phyloP scores from a whole-genome alignment of 192 early-diverging fungal genomes.

The Neocallimastix lanati region DNA sequence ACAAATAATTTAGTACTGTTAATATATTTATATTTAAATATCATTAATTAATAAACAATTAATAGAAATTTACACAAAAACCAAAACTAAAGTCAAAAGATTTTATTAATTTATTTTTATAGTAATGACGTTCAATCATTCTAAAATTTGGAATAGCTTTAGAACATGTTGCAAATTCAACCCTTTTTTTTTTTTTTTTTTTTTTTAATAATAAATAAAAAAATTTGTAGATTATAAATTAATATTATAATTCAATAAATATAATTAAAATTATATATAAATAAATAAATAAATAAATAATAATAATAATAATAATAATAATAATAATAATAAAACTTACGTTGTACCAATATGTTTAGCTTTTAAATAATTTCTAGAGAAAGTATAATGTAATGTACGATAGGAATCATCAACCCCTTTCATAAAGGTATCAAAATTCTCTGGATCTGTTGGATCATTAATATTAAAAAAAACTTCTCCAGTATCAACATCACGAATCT shows the following conservation, averaged over 20 bases:
- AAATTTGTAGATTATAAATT: no score
- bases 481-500: neutral
- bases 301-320: no score
- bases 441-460: neutral
- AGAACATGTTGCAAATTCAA: constrained; percentile 29
- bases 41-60: neutral
- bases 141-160: constrained; percentile 19
- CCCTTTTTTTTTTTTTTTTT: constrained; percentile 1
- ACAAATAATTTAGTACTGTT: no score
- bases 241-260: no score
- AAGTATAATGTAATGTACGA: neutral
- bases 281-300: no score
- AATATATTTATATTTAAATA: no score
- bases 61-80: constrained; percentile 17
- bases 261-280: no score
- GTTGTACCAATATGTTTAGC: neutral
- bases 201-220: no score
- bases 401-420: neutral
- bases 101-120: constrained; percentile 22
- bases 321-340: neutral
- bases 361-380: neutral
- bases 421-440: neutral
- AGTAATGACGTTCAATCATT: constrained; percentile 39
- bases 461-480: neutral
- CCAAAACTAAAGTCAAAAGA: constrained; percentile 37